Evolutionary conservation across 805 yeast species (phyloP).

Genomic region (Ogataea wickerhamii): DNA sequence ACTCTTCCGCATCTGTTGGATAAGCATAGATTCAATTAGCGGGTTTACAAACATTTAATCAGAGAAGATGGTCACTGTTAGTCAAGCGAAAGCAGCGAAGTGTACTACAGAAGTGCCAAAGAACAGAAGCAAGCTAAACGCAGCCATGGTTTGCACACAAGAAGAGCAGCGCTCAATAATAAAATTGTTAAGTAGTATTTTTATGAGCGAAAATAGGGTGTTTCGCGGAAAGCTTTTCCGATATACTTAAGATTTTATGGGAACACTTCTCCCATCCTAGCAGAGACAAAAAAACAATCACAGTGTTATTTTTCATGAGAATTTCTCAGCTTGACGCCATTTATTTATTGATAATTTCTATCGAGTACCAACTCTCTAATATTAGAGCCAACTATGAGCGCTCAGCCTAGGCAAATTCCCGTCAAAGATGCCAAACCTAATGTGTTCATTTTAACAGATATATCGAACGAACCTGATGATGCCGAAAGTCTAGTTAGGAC

Average conservation of each 20-base stretch:
- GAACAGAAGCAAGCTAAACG: neutral
- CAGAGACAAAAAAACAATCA: neutral
- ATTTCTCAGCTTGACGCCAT: neutral
- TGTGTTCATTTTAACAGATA: conserved; percentile 31
- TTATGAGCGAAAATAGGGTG: neutral
- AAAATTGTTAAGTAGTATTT: neutral
- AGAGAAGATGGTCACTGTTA: neutral
- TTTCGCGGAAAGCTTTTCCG: neutral
- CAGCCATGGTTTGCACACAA: neutral
- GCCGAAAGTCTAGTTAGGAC: conserved; percentile 31
- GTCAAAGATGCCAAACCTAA: conserved; percentile 24
- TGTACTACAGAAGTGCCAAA: neutral
- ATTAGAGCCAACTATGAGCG: neutral
- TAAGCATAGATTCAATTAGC: neutral
- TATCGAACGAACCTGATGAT: conserved; percentile 33
- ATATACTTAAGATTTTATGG: neutral
- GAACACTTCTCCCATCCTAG: neutral
- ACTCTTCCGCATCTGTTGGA: no score
- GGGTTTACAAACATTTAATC: neutral
- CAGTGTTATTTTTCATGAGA: neutral
- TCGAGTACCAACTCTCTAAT: neutral
- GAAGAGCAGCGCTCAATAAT: neutral
- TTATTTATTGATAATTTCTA: no score
- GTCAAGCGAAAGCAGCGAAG: neutral
- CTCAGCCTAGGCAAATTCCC: neutral